Conservation (phyloP, 768 basidiomycete genomes). For the Phaeotremella skinneri region DNA sequence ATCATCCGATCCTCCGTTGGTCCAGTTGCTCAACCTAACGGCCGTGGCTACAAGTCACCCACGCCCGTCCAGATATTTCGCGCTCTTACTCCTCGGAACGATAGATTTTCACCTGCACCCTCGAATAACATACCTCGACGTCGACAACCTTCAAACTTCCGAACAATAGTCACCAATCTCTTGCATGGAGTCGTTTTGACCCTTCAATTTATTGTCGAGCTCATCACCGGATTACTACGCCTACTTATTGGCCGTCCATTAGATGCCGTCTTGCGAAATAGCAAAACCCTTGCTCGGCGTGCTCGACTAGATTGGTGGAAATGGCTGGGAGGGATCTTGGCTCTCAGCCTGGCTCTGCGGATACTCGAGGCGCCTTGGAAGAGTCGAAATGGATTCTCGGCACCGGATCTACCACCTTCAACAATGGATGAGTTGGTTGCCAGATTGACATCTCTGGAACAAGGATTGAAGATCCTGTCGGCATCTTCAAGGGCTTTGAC, state of each 20-base stretch:
- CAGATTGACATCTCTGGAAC: constrained; percentile 45
- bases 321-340: constrained; percentile 30
- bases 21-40: constrained; percentile 2
- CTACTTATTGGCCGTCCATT: constrained; percentile 15
- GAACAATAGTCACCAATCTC: constrained; percentile 36
- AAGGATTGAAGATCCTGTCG: constrained; percentile 33
- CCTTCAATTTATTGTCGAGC: constrained; percentile 30
- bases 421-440: constrained; percentile 47
- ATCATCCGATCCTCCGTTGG: constrained; percentile 16
- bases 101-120: constrained; percentile 28
- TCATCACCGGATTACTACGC: constrained; percentile 10
- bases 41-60: constrained; percentile 23
- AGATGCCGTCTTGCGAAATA: constrained; percentile 9
- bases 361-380: constrained; percentile 24
- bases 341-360: constrained; percentile 28
- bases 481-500: constrained; percentile 15
- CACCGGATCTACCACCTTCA: constrained; percentile 34
- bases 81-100: constrained; percentile 28
- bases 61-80: constrained; percentile 37
- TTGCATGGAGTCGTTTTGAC: constrained; percentile 34
- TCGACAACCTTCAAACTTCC: constrained; percentile 26
- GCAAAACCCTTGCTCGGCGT: constrained; percentile 13
- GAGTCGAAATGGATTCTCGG: constrained; percentile 5
- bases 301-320: constrained; percentile 40
- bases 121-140: constrained; percentile 21